These are phyloP conservation scores for Gonapodya sp. DNA, from an alignment of 192 early-diverging fungal genomes.

Conservation along the genomic window DNA sequence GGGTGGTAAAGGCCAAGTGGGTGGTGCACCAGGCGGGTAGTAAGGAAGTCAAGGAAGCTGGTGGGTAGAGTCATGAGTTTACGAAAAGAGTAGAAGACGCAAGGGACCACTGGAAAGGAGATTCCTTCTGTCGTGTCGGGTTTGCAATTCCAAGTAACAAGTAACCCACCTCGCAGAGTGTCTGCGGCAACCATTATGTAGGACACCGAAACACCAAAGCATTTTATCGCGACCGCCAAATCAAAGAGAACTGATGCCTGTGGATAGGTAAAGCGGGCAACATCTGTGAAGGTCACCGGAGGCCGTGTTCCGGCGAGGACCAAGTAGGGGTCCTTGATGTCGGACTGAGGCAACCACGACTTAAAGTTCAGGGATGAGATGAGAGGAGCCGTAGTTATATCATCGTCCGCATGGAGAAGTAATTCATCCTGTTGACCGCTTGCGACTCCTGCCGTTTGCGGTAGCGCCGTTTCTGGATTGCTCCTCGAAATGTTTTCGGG, in stretches of 20 bases:
- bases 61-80: background rate
- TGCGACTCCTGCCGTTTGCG: background rate
- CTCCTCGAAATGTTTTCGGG: background rate
- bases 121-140: background rate
- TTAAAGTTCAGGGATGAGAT: background rate
- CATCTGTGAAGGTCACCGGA: constrained; percentile 79
- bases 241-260: constrained; percentile 82
- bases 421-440: background rate
- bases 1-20: background rate
- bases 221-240: constrained; percentile 94
- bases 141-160: background rate
- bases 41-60: background rate
- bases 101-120: background rate
- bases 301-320: constrained; percentile 51
- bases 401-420: background rate
- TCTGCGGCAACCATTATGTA: constrained; percentile 95
- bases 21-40: background rate
- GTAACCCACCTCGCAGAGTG: constrained; percentile 42
- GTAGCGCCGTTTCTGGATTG: background rate
- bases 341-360: background rate
- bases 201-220: constrained; percentile 91
- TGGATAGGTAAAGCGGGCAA: constrained; percentile 86
- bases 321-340: background rate
- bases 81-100: background rate
- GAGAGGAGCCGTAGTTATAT: background rate